Evolutionary conservation across 2,329 filamentous ascomycete genomes (phyloP), one percentile per base, ranked within the genome.

Genomic region (Neophaeococcomyces aloes): DNA sequence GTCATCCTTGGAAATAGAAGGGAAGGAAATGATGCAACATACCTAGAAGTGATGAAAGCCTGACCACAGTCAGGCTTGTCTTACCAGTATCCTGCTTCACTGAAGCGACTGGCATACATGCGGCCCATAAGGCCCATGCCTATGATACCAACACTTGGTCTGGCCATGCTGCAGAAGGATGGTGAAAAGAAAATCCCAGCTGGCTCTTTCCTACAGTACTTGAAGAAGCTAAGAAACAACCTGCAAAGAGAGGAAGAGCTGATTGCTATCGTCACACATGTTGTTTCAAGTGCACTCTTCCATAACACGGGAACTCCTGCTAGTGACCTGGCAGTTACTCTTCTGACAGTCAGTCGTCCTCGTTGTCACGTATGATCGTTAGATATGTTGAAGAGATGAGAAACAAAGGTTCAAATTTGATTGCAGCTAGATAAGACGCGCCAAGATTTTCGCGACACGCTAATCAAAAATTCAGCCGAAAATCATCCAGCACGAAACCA

Each of bases 71-170:
- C 10, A n/a, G 21, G 32, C 17, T 21, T 44, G 33, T 36, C 53
- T 30, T 83, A 96, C 91, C 86, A 95, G 89, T 91, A 98, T 59
- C 91, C 91, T 61, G 89, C 91, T 61, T 78, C 78, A 65, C 86
- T 87, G 58, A 98, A 76, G 60, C 80, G 79, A 59, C 83, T 79
- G 59, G 91, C 86, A 65, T 98, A 98, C 86, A 98, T 93, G 75
- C 83, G 94, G 59, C 91, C 91, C 91, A 98, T 98, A 60, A 95
- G 89, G 53, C 91, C 91, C 88, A 98, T 95, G 48, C 91, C 91
- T 62, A 98, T 98, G 60, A 98, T 83, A 54, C 91, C 91, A 54
- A 98, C 76, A 50, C 82, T 78, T 61, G 86, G 86, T 59, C 75
- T 71, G 55, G 81, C 76, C 80, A 76, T 69, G 56, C 59, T 43